Evolutionary conservation across 108 stramenopile genomes (phyloP).

Genomic region (Cyclotella baltica): DNA sequence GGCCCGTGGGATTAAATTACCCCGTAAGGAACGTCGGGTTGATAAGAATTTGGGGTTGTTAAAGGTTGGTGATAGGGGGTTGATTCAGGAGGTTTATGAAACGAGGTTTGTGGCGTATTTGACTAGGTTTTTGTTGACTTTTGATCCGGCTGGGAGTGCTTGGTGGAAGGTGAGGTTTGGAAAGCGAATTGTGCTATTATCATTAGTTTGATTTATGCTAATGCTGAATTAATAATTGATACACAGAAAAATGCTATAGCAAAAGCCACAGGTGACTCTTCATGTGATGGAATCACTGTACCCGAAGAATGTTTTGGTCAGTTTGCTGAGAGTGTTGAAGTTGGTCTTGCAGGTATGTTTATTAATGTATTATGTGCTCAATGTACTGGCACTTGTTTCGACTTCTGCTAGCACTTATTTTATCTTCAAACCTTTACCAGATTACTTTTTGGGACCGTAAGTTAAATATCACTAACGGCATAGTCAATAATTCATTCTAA

Average conservation of each 20-base stretch:
- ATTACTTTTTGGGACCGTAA: constrained; percentile 85
- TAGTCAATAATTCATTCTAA: background rate
- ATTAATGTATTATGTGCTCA: too few relatives aligned
- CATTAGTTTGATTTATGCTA: background rate
- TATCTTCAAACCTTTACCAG: too few relatives aligned
- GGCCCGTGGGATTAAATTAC: constrained; percentile 60
- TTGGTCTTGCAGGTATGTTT: constrained; percentile 85
- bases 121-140: constrained; percentile 81
- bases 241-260: constrained; percentile 20
- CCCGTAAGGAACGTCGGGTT: background rate
- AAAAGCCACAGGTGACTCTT: constrained; percentile 12
- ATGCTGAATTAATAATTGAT: background rate
- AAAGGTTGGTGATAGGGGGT: constrained; percentile 32
- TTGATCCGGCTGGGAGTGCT: constrained; percentile 76
- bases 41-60: constrained; percentile 11
- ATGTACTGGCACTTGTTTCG: too few relatives aligned
- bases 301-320: constrained; percentile 68
- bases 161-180: constrained; percentile 68
- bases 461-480: background rate
- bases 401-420: too few relatives aligned
- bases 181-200: constrained; percentile 1
- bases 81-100: constrained; percentile 82
- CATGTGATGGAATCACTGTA: constrained; percentile 6
- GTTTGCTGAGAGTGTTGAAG: constrained; percentile 86
- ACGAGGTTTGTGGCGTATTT: constrained; percentile 86